These are phyloP conservation scores for Paradendryphiella salina DNA, from an alignment of 2,329 filamentous ascomycete genomes.

Conservation along the genomic window DNA sequence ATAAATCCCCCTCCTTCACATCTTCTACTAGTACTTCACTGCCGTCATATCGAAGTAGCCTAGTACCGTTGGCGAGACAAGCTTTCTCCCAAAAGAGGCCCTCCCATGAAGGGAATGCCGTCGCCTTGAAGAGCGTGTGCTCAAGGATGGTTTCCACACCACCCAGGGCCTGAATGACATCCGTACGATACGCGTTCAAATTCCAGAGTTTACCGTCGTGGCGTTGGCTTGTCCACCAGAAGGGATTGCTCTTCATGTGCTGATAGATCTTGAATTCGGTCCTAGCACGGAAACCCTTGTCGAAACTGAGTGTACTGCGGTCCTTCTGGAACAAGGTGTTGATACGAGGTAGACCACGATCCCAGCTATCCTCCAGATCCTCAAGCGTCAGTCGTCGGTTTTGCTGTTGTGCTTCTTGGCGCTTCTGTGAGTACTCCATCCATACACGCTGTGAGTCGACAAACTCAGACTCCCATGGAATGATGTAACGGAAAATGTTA, in stretches of 20 bases:
- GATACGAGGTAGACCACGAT: slow-evolving; percentile 93
- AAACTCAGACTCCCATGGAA: slow-evolving; percentile 98
- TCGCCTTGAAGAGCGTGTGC: slow-evolving; percentile 95
- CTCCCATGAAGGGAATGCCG: slow-evolving; percentile 95
- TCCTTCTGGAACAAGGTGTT: slow-evolving; percentile 99
- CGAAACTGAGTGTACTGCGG: slow-evolving; percentile 92
- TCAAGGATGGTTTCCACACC: slow-evolving; percentile 98
- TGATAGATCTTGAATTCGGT: slow-evolving; percentile 99
- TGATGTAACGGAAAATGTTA: slow-evolving; percentile 99
- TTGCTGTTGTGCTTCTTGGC: slow-evolving; percentile 94
- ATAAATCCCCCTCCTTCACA: slow-evolving; percentile 55
- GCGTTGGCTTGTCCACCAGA: slow-evolving; percentile 98
- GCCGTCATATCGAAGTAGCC: background rate
- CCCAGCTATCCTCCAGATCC: slow-evolving; percentile 97
- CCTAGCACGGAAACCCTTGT: slow-evolving; percentile 94
- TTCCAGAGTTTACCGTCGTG: slow-evolving; percentile 99
- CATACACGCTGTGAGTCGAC: slow-evolving; percentile 98
- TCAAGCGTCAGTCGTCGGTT: slow-evolving; percentile 93
- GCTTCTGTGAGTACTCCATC: slow-evolving; percentile 99
- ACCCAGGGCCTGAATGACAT: slow-evolving; percentile 93
- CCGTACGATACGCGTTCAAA: slow-evolving; percentile 90
- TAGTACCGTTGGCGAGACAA: slow-evolving; percentile 29
- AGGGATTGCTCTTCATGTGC: slow-evolving; percentile 98
- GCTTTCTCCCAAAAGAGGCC: slow-evolving; percentile 87
- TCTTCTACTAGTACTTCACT: slow-evolving; percentile 53